A percentile compares a stretch with the other conserved stretches of the same genome.
These are phyloP conservation scores for Pseudogymnoascus sp. DNA, from an alignment of 2,329 filamentous ascomycete species.

Conservation along the genomic window DNA sequence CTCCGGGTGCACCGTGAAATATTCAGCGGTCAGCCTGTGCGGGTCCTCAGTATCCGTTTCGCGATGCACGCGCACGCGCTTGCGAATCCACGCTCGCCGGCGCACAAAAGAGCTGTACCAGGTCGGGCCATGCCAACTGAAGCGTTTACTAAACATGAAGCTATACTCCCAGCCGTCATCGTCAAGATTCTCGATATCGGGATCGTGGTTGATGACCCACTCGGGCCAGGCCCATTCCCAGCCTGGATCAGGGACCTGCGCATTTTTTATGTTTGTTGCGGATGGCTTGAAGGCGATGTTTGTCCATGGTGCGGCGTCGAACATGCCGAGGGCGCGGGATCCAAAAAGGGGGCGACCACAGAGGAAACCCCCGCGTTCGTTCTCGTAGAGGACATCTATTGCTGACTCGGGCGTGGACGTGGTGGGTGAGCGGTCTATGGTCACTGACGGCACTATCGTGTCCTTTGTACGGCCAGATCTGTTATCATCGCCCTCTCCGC, in stretches of 20 bases:
- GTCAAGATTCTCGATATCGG: slow-evolving; percentile 55
- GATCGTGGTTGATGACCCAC: slow-evolving; percentile 59
- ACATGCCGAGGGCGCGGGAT: slow-evolving; percentile 68
- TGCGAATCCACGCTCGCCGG: slow-evolving; percentile 77
- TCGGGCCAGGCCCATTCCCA: slow-evolving; percentile 81
- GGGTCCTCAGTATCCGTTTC: slow-evolving; percentile 33
- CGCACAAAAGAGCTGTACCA: slow-evolving; percentile 98
- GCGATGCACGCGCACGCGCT: slow-evolving; percentile 55
- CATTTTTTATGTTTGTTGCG: slow-evolving; percentile 65
- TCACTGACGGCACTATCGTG: neutral
- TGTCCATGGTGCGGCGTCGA: slow-evolving; percentile 84
- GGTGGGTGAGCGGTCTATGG: slow-evolving; percentile 11
- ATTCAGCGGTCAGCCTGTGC: slow-evolving; percentile 65
- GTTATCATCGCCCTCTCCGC: neutral
- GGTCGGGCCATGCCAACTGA: slow-evolving; percentile 78
- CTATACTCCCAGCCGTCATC: slow-evolving; percentile 96
- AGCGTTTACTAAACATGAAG: slow-evolving; percentile 67
- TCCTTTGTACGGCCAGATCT: neutral
- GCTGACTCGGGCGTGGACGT: slow-evolving; percentile 38
- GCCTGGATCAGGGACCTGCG: slow-evolving; percentile 85
- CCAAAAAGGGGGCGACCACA: slow-evolving; percentile 91
- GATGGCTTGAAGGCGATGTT: slow-evolving; percentile 55
- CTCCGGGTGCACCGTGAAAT: slow-evolving; percentile 66
- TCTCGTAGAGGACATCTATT: slow-evolving; percentile 90
- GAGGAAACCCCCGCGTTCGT: slow-evolving; percentile 82